These are phyloP conservation scores for Trametes gibbosa DNA, from an alignment of 768 basidiomycete species.

Conservation along the genomic window DNA sequence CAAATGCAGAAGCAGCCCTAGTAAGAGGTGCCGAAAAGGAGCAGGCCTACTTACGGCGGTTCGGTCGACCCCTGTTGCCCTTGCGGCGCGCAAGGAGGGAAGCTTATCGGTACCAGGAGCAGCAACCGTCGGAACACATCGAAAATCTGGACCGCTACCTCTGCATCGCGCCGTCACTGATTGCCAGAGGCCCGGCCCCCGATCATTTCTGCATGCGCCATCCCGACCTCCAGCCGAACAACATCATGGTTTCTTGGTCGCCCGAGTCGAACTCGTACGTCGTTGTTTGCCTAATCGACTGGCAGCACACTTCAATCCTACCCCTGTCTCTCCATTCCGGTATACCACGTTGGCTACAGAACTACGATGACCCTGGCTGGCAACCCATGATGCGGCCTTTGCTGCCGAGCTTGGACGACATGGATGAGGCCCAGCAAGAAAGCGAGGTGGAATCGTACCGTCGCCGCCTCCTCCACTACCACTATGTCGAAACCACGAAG, in stretches of 20 bases:
- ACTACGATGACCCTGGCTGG: constrained; percentile 43
- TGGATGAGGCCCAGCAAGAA: constrained; percentile 37
- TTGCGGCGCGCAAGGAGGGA: constrained; percentile 42
- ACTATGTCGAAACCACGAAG: constrained; percentile 45
- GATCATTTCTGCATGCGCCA: constrained; percentile 47
- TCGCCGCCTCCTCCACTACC: constrained; percentile 47
- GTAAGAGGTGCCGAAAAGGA: constrained; percentile 44
- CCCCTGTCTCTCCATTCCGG: constrained; percentile 49
- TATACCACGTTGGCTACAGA: constrained; percentile 44
- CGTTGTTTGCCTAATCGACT: constrained; percentile 30
- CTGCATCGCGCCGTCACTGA: constrained; percentile 45
- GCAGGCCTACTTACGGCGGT: constrained; percentile 44
- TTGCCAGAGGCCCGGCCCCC: constrained; percentile 39
- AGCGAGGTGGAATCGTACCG: constrained; percentile 37
- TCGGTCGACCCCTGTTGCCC: constrained; percentile 47
- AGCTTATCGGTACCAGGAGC: constrained; percentile 43
- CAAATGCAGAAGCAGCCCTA: constrained; percentile 43
- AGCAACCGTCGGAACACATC: constrained; percentile 43
- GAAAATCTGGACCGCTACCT: constrained; percentile 50
- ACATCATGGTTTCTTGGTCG: constrained; percentile 47
- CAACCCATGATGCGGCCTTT: constrained; percentile 39
- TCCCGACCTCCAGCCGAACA: constrained; percentile 41
- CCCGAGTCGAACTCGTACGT: constrained; percentile 44
- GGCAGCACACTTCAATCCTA: constrained; percentile 48
- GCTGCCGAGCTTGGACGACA: constrained; percentile 42